phyloP scores from a whole-genome alignment of 129 eudicot genomes.

The Daucus carota region DNA sequence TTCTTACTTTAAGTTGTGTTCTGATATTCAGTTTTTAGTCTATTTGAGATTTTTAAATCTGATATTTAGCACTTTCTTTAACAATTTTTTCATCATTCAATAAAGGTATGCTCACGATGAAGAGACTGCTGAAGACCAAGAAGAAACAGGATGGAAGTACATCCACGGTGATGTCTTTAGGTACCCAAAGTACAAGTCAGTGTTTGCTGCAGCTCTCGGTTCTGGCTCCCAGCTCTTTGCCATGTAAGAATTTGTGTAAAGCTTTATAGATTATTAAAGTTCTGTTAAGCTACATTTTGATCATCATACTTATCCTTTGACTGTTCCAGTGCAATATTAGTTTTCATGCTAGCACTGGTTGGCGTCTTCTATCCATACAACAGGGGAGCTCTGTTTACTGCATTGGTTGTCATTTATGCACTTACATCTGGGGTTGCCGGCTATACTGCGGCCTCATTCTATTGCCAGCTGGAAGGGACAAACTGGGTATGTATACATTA shows the following conservation, averaged over 20 bases:
- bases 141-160: slow-evolving; percentile 22
- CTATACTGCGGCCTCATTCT: slow-evolving; percentile 15
- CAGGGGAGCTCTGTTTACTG: slow-evolving; percentile 19
- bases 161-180: slow-evolving; percentile 21
- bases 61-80: not conserved
- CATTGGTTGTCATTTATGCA: slow-evolving; percentile 16
- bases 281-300: not conserved
- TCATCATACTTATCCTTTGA: not conserved
- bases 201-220: slow-evolving; percentile 24
- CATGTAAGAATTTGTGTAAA: slow-evolving; percentile 8
- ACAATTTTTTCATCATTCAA: not conserved
- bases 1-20: not conserved
- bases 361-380: slow-evolving; percentile 21
- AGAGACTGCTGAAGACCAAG: slow-evolving; percentile 16
- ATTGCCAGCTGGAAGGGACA: slow-evolving; percentile 21
- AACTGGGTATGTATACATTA: slow-evolving; percentile 14
- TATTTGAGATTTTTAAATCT: not conserved
- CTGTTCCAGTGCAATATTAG: slow-evolving; percentile 11
- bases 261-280: not conserved
- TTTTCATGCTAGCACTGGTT: slow-evolving; percentile 16
- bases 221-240: slow-evolving; percentile 20
- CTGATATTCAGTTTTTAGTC: not conserved
- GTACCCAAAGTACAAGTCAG: slow-evolving; percentile 14
- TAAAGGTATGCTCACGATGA: slow-evolving; percentile 19
- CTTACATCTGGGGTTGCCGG: slow-evolving; percentile 23